Base-by-base conservation (phyloP, 2,329 filamentous ascomycete genomes). In the Cordyceps cicadae region DNA sequence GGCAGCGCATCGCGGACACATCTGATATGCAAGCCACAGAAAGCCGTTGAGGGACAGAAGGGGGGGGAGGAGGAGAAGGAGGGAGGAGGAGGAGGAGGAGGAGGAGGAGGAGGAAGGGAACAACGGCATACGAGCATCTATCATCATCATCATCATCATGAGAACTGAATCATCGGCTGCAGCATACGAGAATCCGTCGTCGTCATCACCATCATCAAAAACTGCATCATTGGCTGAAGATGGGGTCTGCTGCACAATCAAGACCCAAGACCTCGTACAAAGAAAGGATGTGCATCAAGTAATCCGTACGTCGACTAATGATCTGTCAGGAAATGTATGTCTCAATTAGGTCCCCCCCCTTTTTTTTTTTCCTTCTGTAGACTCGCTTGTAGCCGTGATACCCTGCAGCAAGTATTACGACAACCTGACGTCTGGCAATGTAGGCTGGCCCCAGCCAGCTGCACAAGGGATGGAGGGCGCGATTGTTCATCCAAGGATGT, bases 371-470 rank as follows among this genome's bases (percentile, higher is more conserved):
- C 8, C 21, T 37, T 4, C 24, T 24, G 24, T n/a, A n/a, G 24
- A 41, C 32, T 58, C 48, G 24, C 19, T 19, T 49, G 11, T 50
- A 5, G 32, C 19, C 45, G 7, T 7, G 19, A 58, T 51, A 9
- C 6, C 12, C 34, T 37, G 55, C 55, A 51, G 46, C 32, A 58
- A 51, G 46, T 21, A 58, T 43, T 58, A 58, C 55, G 55, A 58
- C 55, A 51, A 37, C 54, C 32, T 37, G 46, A 17, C 39, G 29
- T 34, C 15, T 49, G 34, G 14, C 15, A 12, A 14, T 3, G 17
- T 46, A 43, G 37, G 5, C 24, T 15, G 46, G 19, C 46, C 55
- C 46, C 26, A 24, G 17, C 32, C 32, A 34, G 32, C 32, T 34
- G 32, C 32, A 12, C 32, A 34, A 34, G 32, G 32, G 32, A 34